phyloP scores from a whole-genome alignment of 305 asterid genomes.

The Rubia occidens region DNA sequence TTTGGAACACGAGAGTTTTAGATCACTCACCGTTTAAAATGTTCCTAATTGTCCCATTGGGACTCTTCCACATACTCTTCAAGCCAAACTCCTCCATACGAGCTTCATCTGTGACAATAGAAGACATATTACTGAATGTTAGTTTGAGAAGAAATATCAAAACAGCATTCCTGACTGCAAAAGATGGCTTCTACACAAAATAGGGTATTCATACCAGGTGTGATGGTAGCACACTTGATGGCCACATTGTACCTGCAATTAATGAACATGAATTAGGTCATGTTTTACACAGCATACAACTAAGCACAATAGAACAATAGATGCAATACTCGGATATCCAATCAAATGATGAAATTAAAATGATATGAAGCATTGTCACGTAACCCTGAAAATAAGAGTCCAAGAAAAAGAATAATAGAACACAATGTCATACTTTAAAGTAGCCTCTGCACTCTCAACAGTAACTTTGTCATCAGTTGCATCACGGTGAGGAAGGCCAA shows the following conservation, averaged over 20 bases:
- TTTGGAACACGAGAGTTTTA: conserved; percentile 8
- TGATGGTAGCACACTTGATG: conserved; percentile 90
- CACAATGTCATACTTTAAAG: conserved; percentile 61
- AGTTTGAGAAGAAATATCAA: background rate
- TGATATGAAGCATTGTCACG: background rate
- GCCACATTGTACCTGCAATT: conserved; percentile 85
- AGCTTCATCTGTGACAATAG: conserved; percentile 54
- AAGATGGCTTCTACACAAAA: conserved; percentile 4
- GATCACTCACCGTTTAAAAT: conserved; percentile 67
- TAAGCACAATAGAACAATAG: background rate
- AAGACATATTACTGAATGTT: background rate
- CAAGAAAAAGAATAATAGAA: background rate
- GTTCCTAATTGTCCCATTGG: conserved; percentile 94
- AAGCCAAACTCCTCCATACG: conserved; percentile 72
- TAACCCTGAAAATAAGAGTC: background rate
- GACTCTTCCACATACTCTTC: conserved; percentile 91
- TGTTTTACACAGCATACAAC: background rate
- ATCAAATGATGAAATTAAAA: background rate
- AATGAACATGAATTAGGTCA: conserved; percentile 12
- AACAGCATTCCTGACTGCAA: background rate
- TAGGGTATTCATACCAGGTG: conserved; percentile 54
- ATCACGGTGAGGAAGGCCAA: conserved; percentile 81
- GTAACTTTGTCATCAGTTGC: conserved; percentile 94
- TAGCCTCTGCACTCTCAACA: conserved; percentile 90
- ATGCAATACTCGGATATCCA: background rate